Percentiles rank a stretch among this genome's conserved stretches.
These are phyloP conservation scores for Neonectria faginata DNA, from an alignment of 2,329 filamentous ascomycete species.

Conservation along the genomic window DNA sequence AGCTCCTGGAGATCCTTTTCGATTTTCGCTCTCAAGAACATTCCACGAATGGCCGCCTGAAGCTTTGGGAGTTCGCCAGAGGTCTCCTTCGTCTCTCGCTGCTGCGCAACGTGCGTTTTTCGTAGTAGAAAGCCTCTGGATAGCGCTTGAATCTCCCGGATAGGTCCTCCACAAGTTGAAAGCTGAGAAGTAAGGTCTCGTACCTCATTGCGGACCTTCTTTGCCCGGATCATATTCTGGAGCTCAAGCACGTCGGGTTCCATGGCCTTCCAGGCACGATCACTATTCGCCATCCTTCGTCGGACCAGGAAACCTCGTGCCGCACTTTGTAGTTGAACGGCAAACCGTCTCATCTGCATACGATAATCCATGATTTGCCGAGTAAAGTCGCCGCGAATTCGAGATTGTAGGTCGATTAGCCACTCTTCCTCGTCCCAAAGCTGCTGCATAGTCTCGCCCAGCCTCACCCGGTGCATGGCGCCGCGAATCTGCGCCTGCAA, in stretches of 20 bases:
- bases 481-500: conserved; percentile 90
- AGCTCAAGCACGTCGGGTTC: conserved; percentile 80
- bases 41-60: conserved; percentile 76
- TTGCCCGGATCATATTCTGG: conserved; percentile 83
- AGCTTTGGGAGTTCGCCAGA: conserved; percentile 67
- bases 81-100: conserved; percentile 64
- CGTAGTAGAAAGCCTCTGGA: conserved; percentile 76
- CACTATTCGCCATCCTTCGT: conserved; percentile 69
- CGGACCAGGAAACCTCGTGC: conserved; percentile 81
- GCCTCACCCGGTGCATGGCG: conserved; percentile 78
- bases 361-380: conserved; percentile 86
- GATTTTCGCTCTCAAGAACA: conserved; percentile 69
- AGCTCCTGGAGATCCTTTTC: conserved; percentile 58
- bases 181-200: conserved; percentile 69
- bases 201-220: conserved; percentile 71
- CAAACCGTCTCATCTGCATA: conserved; percentile 84
- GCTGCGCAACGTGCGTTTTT: conserved; percentile 66
- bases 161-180: conserved; percentile 69
- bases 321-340: conserved; percentile 81
- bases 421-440: conserved; percentile 88
- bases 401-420: conserved; percentile 85
- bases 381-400: conserved; percentile 87
- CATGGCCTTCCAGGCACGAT: conserved; percentile 75
- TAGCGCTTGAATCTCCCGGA: conserved; percentile 73
- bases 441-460: conserved; percentile 86